Evolutionary conservation across 2,329 filamentous ascomycete genomes (phyloP), one percentile per base, ranked within the genome.

Genomic region (Aspergillus alliaceus): DNA sequence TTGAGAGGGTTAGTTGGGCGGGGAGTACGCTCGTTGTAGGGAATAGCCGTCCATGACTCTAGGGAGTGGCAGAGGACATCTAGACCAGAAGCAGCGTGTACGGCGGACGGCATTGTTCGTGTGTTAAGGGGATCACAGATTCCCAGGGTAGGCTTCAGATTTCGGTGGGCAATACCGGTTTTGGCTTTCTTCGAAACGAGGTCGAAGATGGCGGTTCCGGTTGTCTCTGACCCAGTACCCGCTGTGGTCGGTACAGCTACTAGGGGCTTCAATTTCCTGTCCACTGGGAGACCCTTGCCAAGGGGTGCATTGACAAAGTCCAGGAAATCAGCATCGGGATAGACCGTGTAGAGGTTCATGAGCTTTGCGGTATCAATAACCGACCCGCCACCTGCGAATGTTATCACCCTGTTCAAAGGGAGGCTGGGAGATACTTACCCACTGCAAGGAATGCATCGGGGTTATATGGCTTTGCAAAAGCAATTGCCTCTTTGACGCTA

Each of bases 361-460:
- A 99, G 83, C 77, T 99, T 99, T 54, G 95, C 93, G 1, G 95
- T 99, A 76, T 99, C 95, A 65, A 99, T 99, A 64, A 98, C 95
- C 37, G 91, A 96, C 35, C 95, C 95, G 65, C 92, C 88, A 18
- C 84, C 75, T 77, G 32, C 54, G 12, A 39, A 18, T 57, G 25
- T 47, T n/a, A 40, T 1, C 59, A 68, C 59, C n/a, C 40, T 39
- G 34, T 48, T 44, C 27, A 37, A 44, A 11, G 15, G 9, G 40
- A 1, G 40, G 1, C 22, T 18, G 25, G 1, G 4, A 7, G 18
- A 54, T 58, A 68, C 72, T 44, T 58, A 77, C 90, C 95, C 15
- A 99, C 95, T 22, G 95, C 95, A 15, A 99, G 82, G 73, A 96
- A 97, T 2, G 91, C 91, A 75, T 98, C 95, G 0, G 92, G 90